Percentiles rank a stretch among this genome's conserved stretches.
phyloP scores from a whole-genome alignment of 2,329 filamentous ascomycete genomes.

The Pseudogymnoascus sp. region DNA sequence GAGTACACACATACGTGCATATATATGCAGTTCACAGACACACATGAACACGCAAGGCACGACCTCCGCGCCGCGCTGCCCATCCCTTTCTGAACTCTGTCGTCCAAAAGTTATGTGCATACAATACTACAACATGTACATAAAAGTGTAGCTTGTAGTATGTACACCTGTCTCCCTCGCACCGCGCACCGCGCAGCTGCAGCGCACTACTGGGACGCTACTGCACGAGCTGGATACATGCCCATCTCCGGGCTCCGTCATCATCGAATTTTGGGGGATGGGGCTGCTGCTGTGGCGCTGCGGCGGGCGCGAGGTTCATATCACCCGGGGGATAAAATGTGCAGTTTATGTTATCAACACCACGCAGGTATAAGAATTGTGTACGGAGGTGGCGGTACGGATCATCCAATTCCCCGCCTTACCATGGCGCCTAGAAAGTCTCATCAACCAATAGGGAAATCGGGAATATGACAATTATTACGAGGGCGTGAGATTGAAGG shows the following conservation, averaged over 20 bases:
- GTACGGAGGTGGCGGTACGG: background rate
- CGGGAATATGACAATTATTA: too few species aligned
- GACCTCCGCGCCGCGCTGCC: background rate
- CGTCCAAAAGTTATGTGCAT: too few species aligned
- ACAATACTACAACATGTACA: too few species aligned
- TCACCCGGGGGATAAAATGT: too few species aligned
- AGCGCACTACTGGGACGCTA: background rate
- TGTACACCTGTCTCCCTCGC: background rate
- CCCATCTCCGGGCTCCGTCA: background rate
- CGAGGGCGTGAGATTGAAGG: background rate
- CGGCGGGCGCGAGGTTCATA: too few species aligned
- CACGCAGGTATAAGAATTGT: too few species aligned
- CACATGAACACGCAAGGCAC: background rate
- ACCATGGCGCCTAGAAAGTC: background rate
- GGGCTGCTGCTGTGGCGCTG: too few species aligned
- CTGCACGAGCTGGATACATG: background rate
- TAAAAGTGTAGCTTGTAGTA: too few species aligned
- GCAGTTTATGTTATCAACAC: too few species aligned
- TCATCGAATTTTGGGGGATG: background rate
- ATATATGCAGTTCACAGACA: background rate
- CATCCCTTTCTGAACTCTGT: too few species aligned
- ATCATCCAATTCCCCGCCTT: background rate
- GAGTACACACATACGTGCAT: background rate
- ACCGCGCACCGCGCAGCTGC: too few species aligned
- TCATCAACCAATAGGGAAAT: background rate